Conservation (phyloP, 2,329 filamentous ascomycete species). For the Drechslerella stenobrocha region DNA sequence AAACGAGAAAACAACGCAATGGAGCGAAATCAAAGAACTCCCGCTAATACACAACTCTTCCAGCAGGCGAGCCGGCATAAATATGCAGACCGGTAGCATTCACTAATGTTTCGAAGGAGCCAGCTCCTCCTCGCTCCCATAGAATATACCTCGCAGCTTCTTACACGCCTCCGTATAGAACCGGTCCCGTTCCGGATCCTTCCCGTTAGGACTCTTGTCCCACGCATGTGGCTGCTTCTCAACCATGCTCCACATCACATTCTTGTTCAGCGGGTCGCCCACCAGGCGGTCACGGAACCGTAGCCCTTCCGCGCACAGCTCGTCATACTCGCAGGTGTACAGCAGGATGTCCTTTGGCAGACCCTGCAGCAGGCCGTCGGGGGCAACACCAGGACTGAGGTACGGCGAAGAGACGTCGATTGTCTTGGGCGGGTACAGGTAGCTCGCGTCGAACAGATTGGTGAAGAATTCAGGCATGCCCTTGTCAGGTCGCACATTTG, state of each 20-base stretch:
- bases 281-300: conserved; percentile 65
- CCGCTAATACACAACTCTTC: conserved; percentile 38
- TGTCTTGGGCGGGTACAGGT: conserved; percentile 61
- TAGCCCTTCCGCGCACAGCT: conserved; percentile 66
- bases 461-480: conserved; percentile 65
- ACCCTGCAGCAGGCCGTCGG: conserved; percentile 60
- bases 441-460: conserved; percentile 66
- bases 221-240: conserved; percentile 66
- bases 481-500: conserved; percentile 62
- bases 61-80: no score
- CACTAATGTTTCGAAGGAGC: no score
- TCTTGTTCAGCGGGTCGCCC: conserved; percentile 60
- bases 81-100: no score
- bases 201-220: conserved; percentile 68
- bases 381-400: conserved; percentile 64
- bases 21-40: conserved; percentile 16
- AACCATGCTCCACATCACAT: conserved; percentile 64
- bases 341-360: conserved; percentile 63
- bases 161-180: conserved; percentile 63
- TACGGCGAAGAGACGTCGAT: conserved; percentile 60
- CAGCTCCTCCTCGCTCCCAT: conserved; percentile 47
- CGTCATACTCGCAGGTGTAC: conserved; percentile 68
- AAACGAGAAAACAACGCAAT: background rate
- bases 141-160: conserved; percentile 59
- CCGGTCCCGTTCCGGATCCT: conserved; percentile 60